These are phyloP conservation scores for Globisporangium solare DNA, from an alignment of 352 stramenopile species.

Conservation along the genomic window DNA sequence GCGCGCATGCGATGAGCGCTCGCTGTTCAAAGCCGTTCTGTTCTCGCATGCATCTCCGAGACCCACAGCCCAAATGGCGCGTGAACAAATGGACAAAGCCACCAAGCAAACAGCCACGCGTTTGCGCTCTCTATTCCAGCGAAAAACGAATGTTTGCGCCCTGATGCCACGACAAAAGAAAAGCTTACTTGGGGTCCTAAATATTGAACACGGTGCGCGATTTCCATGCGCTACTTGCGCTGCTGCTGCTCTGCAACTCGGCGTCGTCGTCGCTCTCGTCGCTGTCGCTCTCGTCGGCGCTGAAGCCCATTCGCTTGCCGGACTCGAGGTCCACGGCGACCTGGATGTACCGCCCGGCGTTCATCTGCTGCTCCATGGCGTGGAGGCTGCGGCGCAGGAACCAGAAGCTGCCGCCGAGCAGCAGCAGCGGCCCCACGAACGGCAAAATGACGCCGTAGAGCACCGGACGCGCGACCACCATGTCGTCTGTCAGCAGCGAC, in stretches of 20 bases:
- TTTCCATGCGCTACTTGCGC: conserved; percentile 16
- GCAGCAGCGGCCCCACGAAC: conserved; percentile 15
- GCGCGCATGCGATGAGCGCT: too few relatives aligned
- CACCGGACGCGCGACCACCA: conserved; percentile 24
- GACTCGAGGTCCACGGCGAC: conserved; percentile 43
- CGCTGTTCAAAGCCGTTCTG: too few relatives aligned
- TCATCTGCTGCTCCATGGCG: conserved; percentile 41
- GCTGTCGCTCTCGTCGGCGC: conserved; percentile 29
- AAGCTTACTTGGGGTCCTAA: conserved; percentile 9
- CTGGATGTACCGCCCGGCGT: conserved; percentile 41
- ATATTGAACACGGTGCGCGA: conserved; percentile 35
- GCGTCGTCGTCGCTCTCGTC: conserved; percentile 30
- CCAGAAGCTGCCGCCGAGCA: conserved; percentile 26
- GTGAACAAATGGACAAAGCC: too few relatives aligned
- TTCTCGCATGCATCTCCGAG: too few relatives aligned
- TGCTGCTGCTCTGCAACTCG: neutral
- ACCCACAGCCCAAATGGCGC: too few relatives aligned
- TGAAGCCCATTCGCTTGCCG: conserved; percentile 22
- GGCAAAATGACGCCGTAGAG: conserved; percentile 38
- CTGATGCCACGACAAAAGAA: too few relatives aligned
- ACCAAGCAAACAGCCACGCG: too few relatives aligned
- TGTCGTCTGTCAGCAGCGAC: conserved; percentile 30
- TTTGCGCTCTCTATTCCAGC: too few relatives aligned
- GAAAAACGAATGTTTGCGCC: too few relatives aligned
- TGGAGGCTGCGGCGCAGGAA: conserved; percentile 31